Percentiles rank a stretch among this genome's conserved stretches.
Evolutionary conservation across 768 basidiomycete genomes (phyloP).

Genomic region (Mycena vitilis): DNA sequence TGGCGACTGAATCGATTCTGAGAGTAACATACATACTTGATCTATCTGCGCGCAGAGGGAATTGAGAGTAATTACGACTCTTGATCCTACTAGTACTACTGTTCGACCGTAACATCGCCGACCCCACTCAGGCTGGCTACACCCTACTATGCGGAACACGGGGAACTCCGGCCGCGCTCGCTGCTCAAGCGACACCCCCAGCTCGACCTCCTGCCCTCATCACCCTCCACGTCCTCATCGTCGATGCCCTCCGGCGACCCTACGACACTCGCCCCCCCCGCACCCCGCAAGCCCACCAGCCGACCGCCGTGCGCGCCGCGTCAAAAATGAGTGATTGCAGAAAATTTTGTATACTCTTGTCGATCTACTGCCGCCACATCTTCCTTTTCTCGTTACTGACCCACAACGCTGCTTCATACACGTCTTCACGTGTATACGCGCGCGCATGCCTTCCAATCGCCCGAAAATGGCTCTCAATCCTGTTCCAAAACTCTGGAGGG

Average conservation of each 20-base stretch:
- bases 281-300: conserved; percentile 44
- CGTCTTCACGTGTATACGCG: background rate
- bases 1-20: no score
- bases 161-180: conserved; percentile 53
- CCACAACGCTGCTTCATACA: background rate
- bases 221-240: conserved; percentile 44
- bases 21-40: conserved; percentile 1
- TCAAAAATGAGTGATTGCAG: no score
- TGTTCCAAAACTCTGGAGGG: background rate
- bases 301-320: conserved; percentile 71
- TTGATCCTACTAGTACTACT: conserved; percentile 25
- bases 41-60: conserved; percentile 5
- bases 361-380: background rate
- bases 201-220: conserved; percentile 36
- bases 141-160: conserved; percentile 23
- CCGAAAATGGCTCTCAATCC: background rate
- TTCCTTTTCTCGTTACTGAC: background rate
- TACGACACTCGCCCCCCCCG: conserved; percentile 30
- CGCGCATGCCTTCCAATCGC: background rate
- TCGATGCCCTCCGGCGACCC: conserved; percentile 53
- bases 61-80: background rate
- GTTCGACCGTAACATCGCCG: conserved; percentile 62
- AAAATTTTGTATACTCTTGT: no score
- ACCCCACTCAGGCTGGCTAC: conserved; percentile 68
- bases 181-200: conserved; percentile 43